These are phyloP conservation scores for Zymoseptoria pseudotritici DNA, from an alignment of 2,329 filamentous ascomycete genomes.

Conservation along the genomic window DNA sequence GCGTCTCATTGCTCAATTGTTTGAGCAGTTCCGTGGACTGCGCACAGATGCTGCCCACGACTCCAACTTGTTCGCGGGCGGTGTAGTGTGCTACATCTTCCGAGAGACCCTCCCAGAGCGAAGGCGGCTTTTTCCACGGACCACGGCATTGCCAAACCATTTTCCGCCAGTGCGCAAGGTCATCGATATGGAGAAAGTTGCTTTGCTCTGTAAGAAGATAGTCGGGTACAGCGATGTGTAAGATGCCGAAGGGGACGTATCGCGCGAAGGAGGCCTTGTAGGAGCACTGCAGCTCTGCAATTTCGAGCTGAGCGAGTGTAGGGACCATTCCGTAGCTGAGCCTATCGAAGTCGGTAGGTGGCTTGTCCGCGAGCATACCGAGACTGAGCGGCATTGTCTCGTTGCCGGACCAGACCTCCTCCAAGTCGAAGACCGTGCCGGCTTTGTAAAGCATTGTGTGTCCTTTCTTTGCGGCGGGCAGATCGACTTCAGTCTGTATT, in stretches of 20 bases:
- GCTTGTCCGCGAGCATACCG: too few relatives aligned
- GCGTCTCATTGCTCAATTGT: not conserved
- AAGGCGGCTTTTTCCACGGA: not conserved
- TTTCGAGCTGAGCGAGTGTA: not conserved
- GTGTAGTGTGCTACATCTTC: not conserved
- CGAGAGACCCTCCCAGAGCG: not conserved
- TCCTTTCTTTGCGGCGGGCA: not conserved
- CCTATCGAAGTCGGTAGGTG: not conserved
- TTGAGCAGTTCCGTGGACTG: not conserved
- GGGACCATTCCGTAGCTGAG: not conserved
- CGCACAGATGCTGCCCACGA: not conserved
- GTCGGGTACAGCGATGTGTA: not conserved
- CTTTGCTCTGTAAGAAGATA: not conserved
- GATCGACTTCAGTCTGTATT: not conserved
- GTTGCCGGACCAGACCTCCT: not conserved
- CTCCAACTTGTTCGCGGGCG: not conserved
- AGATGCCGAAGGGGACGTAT: not conserved
- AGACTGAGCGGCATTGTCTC: too few relatives aligned
- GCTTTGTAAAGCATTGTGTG: not conserved
- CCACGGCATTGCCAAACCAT: not conserved
- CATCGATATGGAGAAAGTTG: not conserved
- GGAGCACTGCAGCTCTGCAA: not conserved
- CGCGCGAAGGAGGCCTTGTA: not conserved
- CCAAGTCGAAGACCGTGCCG: not conserved
- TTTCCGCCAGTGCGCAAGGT: not conserved